A percentile compares a stretch with the other conserved stretches of the same genome.
Evolutionary conservation across 2,329 filamentous ascomycete genomes (phyloP).

Genomic region (Blastomyces parvus): DNA sequence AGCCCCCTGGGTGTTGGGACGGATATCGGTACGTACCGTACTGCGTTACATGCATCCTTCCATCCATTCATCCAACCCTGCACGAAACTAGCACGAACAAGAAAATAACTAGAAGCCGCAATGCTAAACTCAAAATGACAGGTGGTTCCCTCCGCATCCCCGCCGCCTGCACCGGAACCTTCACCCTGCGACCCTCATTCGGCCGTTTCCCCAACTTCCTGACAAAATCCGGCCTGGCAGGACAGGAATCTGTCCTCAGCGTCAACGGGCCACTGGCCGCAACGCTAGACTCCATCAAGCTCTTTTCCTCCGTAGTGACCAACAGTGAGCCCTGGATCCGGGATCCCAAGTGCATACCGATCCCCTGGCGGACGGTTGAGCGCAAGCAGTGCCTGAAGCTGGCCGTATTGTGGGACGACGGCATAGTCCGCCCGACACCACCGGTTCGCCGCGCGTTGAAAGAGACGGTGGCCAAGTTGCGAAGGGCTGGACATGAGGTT

Average conservation of each 20-base stretch:
- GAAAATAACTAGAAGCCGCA: not conserved
- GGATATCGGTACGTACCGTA: constrained; percentile 29
- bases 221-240: constrained; percentile 38
- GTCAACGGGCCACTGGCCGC: constrained; percentile 34
- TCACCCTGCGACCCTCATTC: constrained; percentile 45
- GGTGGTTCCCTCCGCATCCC: constrained; percentile 36
- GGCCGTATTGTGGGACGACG: constrained; percentile 30
- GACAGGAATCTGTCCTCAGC: constrained; percentile 33
- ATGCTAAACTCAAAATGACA: not conserved
- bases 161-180: constrained; percentile 44
- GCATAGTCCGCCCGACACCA: constrained; percentile 48
- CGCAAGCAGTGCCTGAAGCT: constrained; percentile 28
- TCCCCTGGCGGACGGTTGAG: constrained; percentile 30
- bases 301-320: constrained; percentile 29
- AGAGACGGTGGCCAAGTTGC: constrained; percentile 26
- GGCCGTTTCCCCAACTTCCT: constrained; percentile 49
- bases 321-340: constrained; percentile 29
- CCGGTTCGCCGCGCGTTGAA: constrained; percentile 31
- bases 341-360: constrained; percentile 31
- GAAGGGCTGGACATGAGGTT: constrained; percentile 31
- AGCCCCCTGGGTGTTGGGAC: constrained; percentile 33
- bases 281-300: constrained; percentile 25
- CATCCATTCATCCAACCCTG: not conserved
- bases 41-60: not conserved
- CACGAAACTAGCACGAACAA: not conserved